phyloP scores from a whole-genome alignment of 306 rosid species.

The Amphicarpaea edgeworthii region DNA sequence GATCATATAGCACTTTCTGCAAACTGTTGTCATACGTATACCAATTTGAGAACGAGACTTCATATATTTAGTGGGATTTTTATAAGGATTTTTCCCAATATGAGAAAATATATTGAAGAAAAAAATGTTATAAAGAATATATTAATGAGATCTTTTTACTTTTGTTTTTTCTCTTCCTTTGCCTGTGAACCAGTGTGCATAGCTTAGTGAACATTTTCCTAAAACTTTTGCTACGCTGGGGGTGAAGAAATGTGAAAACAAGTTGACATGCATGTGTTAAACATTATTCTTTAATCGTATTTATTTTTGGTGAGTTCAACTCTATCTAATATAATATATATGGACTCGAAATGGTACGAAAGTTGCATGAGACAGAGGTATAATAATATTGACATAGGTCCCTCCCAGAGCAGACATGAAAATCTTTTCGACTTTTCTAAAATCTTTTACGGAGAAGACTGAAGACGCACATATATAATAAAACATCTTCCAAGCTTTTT shows the following conservation, averaged over 20 bases:
- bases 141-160: no score
- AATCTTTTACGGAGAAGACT: conserved; percentile 40
- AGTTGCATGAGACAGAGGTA: conserved; percentile 24
- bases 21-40: no score
- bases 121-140: no score
- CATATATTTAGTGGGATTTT: background rate
- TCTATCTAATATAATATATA: conserved; percentile 3
- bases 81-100: background rate
- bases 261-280: background rate
- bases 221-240: no score
- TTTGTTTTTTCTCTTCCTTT: background rate
- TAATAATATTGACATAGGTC: conserved; percentile 49
- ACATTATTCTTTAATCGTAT: background rate
- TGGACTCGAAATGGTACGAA: conserved; percentile 31
- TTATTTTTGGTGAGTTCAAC: conserved; percentile 19
- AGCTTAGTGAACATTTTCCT: no score
- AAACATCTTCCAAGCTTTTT: conserved; percentile 8
- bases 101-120: background rate
- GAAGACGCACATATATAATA: conserved; percentile 6
- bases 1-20: no score
- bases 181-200: background rate
- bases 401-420: conserved; percentile 52
- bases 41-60: no score
- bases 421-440: conserved; percentile 45
- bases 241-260: background rate